These are phyloP conservation scores for Aspergillus thermomutatus DNA, from an alignment of 2,329 filamentous ascomycete genomes.

Conservation along the genomic window DNA sequence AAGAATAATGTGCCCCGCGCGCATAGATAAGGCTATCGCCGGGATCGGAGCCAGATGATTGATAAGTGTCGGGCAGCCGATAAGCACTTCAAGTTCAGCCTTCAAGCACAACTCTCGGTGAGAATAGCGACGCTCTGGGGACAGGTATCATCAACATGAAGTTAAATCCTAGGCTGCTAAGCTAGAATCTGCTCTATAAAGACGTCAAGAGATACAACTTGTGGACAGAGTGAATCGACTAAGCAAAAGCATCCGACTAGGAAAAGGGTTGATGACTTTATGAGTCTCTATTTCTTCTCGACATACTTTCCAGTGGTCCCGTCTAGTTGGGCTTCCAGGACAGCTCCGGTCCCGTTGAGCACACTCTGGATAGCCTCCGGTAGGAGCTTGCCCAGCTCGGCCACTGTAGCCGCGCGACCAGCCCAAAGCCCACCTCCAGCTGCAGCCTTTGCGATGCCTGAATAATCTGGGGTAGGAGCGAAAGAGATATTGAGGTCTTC, in stretches of 20 bases:
- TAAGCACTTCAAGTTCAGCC: not conserved
- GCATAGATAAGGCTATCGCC: constrained; percentile 36
- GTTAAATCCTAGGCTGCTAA: not conserved
- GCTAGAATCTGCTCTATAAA: not conserved
- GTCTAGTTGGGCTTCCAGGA: constrained; percentile 60
- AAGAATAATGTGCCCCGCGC: constrained; percentile 14
- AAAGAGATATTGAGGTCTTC: constrained; percentile 66
- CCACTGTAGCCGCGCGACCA: constrained; percentile 54
- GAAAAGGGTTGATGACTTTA: not conserved
- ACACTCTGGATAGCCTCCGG: constrained; percentile 60
- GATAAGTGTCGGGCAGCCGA: constrained; percentile 14
- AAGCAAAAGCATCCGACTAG: not conserved
- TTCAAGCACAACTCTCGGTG: not conserved
- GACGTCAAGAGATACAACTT: not conserved
- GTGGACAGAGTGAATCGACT: not conserved
- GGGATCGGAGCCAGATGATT: constrained; percentile 25
- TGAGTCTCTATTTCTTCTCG: constrained; percentile 12
- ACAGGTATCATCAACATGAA: not conserved
- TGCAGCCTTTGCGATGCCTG: constrained; percentile 65
- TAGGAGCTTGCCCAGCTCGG: constrained; percentile 53
- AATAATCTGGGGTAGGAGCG: constrained; percentile 63
- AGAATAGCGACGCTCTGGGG: not conserved
- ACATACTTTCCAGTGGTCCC: constrained; percentile 54
- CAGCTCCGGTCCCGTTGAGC: constrained; percentile 54
- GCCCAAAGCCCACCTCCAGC: constrained; percentile 62